These are phyloP conservation scores for Chlorella sp. DNA, from an alignment of 139 green algal species.

Conservation along the genomic window DNA sequence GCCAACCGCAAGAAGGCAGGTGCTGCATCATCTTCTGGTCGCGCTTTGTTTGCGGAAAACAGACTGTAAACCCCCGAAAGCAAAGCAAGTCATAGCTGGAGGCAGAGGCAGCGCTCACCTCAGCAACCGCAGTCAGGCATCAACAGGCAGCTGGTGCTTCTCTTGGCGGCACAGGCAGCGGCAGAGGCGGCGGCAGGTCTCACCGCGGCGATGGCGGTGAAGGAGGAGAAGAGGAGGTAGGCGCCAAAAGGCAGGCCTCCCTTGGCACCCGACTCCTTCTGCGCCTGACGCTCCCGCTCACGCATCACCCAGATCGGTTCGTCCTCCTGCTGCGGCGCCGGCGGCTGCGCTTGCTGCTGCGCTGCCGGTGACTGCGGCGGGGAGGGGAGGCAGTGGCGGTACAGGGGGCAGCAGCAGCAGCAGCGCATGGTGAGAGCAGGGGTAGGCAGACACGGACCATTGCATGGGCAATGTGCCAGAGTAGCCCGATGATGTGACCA, in stretches of 20 bases:
- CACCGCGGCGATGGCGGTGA: constrained; percentile 87
- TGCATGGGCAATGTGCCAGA: too few species aligned
- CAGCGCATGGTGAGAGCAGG: neutral
- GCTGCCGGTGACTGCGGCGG: neutral
- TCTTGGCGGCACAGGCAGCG: too few species aligned
- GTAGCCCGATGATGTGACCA: too few species aligned
- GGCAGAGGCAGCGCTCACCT: too few species aligned
- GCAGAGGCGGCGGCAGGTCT: neutral
- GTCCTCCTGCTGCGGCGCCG: constrained; percentile 37
- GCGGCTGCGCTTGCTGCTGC: constrained; percentile 6
- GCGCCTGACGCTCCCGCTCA: constrained; percentile 79
- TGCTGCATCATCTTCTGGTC: too few species aligned
- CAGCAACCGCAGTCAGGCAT: too few species aligned
- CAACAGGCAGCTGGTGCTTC: too few species aligned
- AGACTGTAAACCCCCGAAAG: too few species aligned
- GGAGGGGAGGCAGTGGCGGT: neutral
- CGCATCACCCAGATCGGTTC: constrained; percentile 80
- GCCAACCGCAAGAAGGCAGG: too few species aligned
- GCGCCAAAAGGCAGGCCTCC: constrained; percentile 76
- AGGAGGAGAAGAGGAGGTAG: constrained; percentile 75
- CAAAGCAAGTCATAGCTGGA: too few species aligned
- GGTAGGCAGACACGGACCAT: too few species aligned
- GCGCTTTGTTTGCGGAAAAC: too few species aligned
- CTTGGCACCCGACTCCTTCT: constrained; percentile 36
- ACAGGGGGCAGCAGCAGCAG: neutral